Evolutionary conservation across 2,329 filamentous ascomycete genomes (phyloP), one percentile per base, ranked within the genome.

Genomic region (Microascus cirrosus): DNA sequence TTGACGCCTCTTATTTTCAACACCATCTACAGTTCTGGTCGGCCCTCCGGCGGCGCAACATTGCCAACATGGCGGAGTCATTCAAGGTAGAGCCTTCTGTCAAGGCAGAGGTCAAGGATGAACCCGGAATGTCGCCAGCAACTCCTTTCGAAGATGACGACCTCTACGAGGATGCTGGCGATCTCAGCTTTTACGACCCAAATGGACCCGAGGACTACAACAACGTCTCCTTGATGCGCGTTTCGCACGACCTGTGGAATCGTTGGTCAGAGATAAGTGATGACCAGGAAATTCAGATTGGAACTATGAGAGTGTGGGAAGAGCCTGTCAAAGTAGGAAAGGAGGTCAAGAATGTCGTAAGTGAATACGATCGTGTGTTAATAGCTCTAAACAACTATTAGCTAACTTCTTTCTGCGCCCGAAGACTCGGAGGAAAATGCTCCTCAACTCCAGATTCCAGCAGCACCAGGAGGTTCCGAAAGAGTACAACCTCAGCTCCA

Each of bases 171-270:
- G 77, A 79, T 63, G 80, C 80, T 7, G 77, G 78, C 60, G 80
- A 83, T 61, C 75, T 82, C 54, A 77, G 79, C 57, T 83, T 83
- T 65, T 82, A 77, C 62, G 75, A 78, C 59, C 72, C 74, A 59
- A 70, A 71, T 60, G 60, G 66, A 2, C 63, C 69, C 2, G 71
- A 69, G 58, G 71, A 72, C 58, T 55, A 59, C 32, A 75, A 73
- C 61, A 75, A 70, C 48, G 73, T 82, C 57, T 95, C 90, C 76
- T 78, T 95, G 55, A 86, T 89, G 56, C 86, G 89, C 62, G 77
- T 95, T 51, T 90, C 91, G 22, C 84, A 84, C 62, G 87, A 88
- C 68, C 78, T 95, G 59, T 94, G 90, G 84, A 83, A 93, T 63
- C 81, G 85, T 52, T 95, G 91, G 89, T 73, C 76, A 59, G 72